Evolutionary conservation across 78 protist species (phyloP).

Genomic region (Dictyostelium discoideum): DNA sequence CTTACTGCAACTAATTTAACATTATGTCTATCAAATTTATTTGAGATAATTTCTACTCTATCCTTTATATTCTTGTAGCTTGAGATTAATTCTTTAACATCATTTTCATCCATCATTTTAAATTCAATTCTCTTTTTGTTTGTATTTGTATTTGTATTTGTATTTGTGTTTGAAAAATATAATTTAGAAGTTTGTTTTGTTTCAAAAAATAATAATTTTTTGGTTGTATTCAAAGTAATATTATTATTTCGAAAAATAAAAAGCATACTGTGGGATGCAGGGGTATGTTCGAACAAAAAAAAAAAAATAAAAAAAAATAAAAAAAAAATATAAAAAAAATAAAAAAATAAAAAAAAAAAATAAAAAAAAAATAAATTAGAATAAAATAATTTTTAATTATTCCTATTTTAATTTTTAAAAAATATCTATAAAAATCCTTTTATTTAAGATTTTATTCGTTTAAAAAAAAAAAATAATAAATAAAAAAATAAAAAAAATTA

Average conservation of each 20-base stretch:
- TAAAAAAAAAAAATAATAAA: no score
- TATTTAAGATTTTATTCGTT: no score
- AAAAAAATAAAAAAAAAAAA: not conserved
- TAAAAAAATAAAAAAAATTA: no score
- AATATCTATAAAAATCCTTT: no score
- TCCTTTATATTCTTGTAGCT: slow-evolving; percentile 4
- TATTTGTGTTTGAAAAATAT: not conserved
- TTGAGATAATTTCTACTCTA: not conserved
- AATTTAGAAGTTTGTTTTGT: not conserved
- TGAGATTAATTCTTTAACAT: slow-evolving; percentile 12
- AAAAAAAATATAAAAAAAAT: not conserved
- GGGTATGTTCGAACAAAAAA: not conserved
- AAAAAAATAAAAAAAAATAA: not conserved
- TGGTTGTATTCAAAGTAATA: not conserved
- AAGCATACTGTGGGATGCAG: not conserved
- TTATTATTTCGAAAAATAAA: not conserved
- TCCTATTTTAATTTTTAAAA: no score
- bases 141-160: not conserved
- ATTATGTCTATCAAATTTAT: not conserved
- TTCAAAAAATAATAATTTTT: not conserved
- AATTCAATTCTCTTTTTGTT: not conserved
- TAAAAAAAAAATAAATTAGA: not conserved
- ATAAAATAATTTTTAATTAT: no score
- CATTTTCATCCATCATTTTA: slow-evolving; percentile 10
- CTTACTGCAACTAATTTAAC: slow-evolving; percentile 76